Conservation (phyloP, 78 protist genomes). For the Cavenderia fasciculata region DNA sequence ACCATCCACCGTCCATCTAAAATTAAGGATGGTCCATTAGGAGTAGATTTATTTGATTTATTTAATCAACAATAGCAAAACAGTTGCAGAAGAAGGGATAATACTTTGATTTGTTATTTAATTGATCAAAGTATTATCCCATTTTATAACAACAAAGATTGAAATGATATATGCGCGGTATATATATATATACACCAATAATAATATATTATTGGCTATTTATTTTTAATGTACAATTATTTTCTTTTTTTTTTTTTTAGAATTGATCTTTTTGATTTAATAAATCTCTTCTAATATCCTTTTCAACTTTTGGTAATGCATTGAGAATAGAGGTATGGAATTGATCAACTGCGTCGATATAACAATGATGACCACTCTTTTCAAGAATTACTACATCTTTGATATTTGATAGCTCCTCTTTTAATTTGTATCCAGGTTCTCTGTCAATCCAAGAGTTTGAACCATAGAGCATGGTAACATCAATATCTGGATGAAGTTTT, state of each 20-base stretch:
- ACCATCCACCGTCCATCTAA: no score
- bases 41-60: no score
- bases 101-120: no score
- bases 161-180: no score
- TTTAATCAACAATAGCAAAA: no score
- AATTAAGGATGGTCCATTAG: no score
- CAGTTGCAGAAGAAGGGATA: no score
- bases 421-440: background rate
- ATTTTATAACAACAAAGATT: no score
- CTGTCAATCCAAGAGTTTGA: slow-evolving; percentile 47
- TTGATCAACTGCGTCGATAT: slow-evolving; percentile 11
- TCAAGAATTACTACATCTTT: slow-evolving; percentile 23
- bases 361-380: slow-evolving; percentile 47
- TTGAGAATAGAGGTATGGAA: slow-evolving; percentile 29
- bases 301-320: background rate
- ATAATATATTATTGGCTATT: no score
- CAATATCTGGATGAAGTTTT: slow-evolving; percentile 6
- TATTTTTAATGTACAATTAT: no score
- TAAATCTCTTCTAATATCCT: slow-evolving; percentile 1
- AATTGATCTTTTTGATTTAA: background rate
- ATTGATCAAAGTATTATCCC: no score
- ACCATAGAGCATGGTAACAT: slow-evolving; percentile 50
- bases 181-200: no score
- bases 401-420: slow-evolving; percentile 32
- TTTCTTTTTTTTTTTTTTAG: background rate